Evolutionary conservation across 2,329 filamentous ascomycete genomes (phyloP), one percentile per base, ranked within the genome.

Genomic region (Aspergillus sp.): DNA sequence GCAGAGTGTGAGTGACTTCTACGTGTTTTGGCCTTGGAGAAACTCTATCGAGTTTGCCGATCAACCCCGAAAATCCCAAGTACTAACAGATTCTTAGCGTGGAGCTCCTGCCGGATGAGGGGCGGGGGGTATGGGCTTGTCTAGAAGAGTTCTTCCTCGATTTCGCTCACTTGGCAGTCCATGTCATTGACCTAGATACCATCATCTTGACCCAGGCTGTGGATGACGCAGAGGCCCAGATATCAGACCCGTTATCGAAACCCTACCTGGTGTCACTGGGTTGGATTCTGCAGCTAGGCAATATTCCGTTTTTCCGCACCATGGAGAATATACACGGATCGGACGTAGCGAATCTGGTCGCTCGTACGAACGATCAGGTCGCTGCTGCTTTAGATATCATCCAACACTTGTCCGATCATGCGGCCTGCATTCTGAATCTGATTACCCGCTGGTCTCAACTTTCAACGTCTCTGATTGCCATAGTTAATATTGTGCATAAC

Each of bases 111-210:
- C 66, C 71, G 10, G 69, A 75, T 49, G 69, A 73, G 51, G 72
- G 70, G 13, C 62, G 67, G 10, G 70, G 69, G 3, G 61, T 66
- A 6, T 73, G 72, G 64, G 47, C 50, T 11, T 73, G 70, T 50
- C 59, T 81, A n/a, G 74, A 79, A 60, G 74, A 77, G 25, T 78
- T 81, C 52, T 72, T 81, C 51, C 64, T 75, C 11, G 67, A 72
- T 41, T 82, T 72, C 64, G 72, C 73, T 38, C 73, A 70, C 23
- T 69, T 82, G 39, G 66, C 77, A 4, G 65, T 79, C 13, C 78
- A 78, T 47, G 67, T 82, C 44, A 63, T 80, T 39, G 67, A 68
- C 11, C 65, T 80, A 57, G 81, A 82, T 62, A 73, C 66, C 17
- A 49, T 66, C 25, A 63, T 71, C n/a, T 60, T 82, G 54, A 64